These are phyloP conservation scores for Leersia perrieri DNA, from an alignment of 176 grass and related monocot species.

Conservation along the genomic window DNA sequence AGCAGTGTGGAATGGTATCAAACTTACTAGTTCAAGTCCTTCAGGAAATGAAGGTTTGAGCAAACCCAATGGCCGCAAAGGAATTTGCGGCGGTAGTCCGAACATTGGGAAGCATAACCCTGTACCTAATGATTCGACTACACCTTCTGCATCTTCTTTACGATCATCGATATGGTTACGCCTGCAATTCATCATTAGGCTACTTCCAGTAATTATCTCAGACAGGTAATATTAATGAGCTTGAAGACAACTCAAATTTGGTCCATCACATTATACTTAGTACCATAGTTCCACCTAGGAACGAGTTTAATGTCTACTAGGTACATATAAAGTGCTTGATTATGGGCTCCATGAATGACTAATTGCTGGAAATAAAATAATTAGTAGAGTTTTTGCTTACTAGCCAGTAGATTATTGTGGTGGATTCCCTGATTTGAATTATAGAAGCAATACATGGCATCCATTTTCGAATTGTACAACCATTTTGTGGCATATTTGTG, in stretches of 20 bases:
- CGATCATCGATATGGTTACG: slow-evolving; percentile 77
- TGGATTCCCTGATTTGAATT: too few relatives aligned
- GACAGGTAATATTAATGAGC: slow-evolving; percentile 64
- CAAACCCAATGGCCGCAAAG: slow-evolving; percentile 73
- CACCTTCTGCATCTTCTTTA: slow-evolving; percentile 71
- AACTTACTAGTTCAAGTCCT: slow-evolving; percentile 57
- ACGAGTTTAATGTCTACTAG: too few relatives aligned
- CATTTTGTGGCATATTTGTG: neutral
- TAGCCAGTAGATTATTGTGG: too few relatives aligned
- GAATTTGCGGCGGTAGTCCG: slow-evolving; percentile 74
- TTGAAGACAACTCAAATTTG: too few relatives aligned
- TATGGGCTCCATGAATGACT: too few relatives aligned
- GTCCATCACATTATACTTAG: too few relatives aligned
- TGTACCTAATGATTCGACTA: slow-evolving; percentile 62
- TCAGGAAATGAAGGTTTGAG: slow-evolving; percentile 68
- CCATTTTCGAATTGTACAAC: too few relatives aligned
- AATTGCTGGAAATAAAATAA: too few relatives aligned
- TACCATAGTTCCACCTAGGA: too few relatives aligned
- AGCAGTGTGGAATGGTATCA: slow-evolving; percentile 59
- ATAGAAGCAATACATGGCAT: too few relatives aligned
- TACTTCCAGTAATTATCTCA: slow-evolving; percentile 82
- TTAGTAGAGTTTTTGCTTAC: too few relatives aligned
- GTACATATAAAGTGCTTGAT: too few relatives aligned
- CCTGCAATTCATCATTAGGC: slow-evolving; percentile 89
- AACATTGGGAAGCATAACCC: slow-evolving; percentile 60